phyloP scores from a whole-genome alignment of 192 early-diverging fungal genomes.

The Dissophora ornata region DNA sequence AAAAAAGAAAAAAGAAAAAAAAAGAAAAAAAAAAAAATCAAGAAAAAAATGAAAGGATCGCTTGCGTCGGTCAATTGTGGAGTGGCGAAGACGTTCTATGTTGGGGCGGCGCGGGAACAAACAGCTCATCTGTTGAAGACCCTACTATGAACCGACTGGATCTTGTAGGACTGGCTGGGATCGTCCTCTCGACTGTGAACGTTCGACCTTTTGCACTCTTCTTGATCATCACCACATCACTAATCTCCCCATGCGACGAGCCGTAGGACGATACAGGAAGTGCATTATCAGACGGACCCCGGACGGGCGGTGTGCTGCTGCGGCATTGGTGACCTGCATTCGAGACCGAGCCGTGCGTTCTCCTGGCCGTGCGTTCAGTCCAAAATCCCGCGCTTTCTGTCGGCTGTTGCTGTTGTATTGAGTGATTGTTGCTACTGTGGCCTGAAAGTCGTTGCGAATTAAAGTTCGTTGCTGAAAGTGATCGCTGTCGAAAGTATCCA shows the following conservation, averaged over 20 bases:
- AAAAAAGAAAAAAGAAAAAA: neutral
- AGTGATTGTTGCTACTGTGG: neutral
- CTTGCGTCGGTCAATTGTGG: neutral
- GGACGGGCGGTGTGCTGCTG: too few relatives aligned
- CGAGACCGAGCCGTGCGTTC: conserved; percentile 22
- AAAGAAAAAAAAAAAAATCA: conserved; percentile 13
- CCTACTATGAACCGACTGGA: conserved; percentile 45
- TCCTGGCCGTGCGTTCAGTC: conserved; percentile 7
- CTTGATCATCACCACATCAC: conserved; percentile 48
- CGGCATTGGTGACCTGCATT: neutral
- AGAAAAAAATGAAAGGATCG: neutral
- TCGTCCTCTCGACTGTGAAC: conserved; percentile 44
- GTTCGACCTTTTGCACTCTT: conserved; percentile 49
- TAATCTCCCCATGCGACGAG: conserved; percentile 10
- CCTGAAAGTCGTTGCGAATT: neutral
- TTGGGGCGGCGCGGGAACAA: neutral
- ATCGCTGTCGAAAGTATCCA: conserved; percentile 37
- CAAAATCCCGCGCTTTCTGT: neutral
- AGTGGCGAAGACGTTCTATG: neutral
- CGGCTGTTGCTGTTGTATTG: neutral
- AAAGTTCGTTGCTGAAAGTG: conserved; percentile 33
- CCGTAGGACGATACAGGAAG: neutral
- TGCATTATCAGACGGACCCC: too few relatives aligned
- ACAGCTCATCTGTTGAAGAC: conserved; percentile 28
- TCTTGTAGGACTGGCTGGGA: conserved; percentile 36